These are phyloP conservation scores for Macrocybe gigantea DNA, from an alignment of 768 basidiomycete species.

Conservation along the genomic window DNA sequence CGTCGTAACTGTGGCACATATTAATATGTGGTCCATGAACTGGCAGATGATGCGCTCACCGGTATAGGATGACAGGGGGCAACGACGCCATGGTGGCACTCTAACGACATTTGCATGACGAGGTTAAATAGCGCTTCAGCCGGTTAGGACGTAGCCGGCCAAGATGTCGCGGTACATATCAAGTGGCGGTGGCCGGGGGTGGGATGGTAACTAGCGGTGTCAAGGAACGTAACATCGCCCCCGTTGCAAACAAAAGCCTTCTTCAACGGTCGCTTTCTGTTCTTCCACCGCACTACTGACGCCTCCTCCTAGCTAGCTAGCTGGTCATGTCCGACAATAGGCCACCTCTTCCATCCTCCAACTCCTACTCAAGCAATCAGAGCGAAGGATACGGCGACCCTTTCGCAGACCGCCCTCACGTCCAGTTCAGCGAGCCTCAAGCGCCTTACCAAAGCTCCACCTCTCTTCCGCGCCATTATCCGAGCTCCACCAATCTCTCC, in stretches of 20 bases:
- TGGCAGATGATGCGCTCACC: conserved; percentile 23
- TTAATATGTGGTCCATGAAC: not conserved
- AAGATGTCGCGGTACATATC: not conserved
- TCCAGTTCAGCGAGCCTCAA: conserved; percentile 56
- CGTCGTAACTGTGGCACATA: conserved; percentile 34
- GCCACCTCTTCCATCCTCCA: conserved; percentile 28
- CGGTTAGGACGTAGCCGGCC: no score
- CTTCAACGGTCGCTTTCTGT: conserved; percentile 15
- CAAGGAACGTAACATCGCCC: conserved; percentile 12
- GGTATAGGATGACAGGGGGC: conserved; percentile 37
- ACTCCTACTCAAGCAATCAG: conserved; percentile 16
- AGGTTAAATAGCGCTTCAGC: not conserved
- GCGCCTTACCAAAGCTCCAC: conserved; percentile 33
- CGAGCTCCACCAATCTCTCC: conserved; percentile 49
- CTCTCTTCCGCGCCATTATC: conserved; percentile 42
- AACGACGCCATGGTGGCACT: conserved; percentile 1
- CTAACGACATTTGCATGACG: not conserved
- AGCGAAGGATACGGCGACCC: conserved; percentile 51
- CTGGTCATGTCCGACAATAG: conserved; percentile 32
- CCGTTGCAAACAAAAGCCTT: conserved; percentile 17
- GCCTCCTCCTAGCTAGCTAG: conserved; percentile 7
- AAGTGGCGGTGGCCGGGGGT: not conserved
- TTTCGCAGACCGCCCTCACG: conserved; percentile 62
- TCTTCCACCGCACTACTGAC: not conserved
- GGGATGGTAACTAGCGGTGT: conserved; percentile 1